These are phyloP conservation scores for Termitomyces sp. DNA, from an alignment of 768 basidiomycete genomes.

Conservation along the genomic window DNA sequence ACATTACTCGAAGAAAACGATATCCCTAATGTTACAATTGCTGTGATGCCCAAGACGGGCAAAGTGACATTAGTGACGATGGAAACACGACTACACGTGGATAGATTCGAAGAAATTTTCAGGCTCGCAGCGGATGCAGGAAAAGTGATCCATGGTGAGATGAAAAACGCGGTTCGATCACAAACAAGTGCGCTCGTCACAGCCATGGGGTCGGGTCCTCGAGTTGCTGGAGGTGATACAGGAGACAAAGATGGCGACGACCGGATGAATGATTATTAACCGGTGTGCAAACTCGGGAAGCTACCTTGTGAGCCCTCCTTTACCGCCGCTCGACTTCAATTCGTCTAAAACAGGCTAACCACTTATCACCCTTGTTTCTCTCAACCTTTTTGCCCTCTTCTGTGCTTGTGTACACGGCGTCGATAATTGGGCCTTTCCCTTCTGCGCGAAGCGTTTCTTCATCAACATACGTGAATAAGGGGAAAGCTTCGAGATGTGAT, in stretches of 20 bases:
- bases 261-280: conserved; percentile 28
- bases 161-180: conserved; percentile 64
- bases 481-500: conserved; percentile 79
- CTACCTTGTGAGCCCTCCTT: conserved; percentile 10
- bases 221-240: conserved; percentile 19
- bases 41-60: conserved; percentile 81
- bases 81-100: conserved; percentile 92
- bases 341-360: conserved; percentile 85
- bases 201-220: conserved; percentile 49
- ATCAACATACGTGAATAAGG: conserved; percentile 76
- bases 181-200: conserved; percentile 58
- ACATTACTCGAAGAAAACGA: conserved; percentile 88
- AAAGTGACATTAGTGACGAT: conserved; percentile 86
- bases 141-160: conserved; percentile 74
- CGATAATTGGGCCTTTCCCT: conserved; percentile 73
- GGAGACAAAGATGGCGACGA: conserved; percentile 30
- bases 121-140: conserved; percentile 72
- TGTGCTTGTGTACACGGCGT: conserved; percentile 77
- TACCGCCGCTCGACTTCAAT: conserved; percentile 31
- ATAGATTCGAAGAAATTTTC: conserved; percentile 88
- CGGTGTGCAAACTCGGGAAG: conserved; percentile 3
- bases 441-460: conserved; percentile 71
- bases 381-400: conserved; percentile 98
- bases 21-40: conserved; percentile 83
- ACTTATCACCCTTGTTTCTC: conserved; percentile 86